These are phyloP conservation scores for Trypanosoma scelopori DNA, from an alignment of 208 protist genomes.

Conservation along the genomic window DNA sequence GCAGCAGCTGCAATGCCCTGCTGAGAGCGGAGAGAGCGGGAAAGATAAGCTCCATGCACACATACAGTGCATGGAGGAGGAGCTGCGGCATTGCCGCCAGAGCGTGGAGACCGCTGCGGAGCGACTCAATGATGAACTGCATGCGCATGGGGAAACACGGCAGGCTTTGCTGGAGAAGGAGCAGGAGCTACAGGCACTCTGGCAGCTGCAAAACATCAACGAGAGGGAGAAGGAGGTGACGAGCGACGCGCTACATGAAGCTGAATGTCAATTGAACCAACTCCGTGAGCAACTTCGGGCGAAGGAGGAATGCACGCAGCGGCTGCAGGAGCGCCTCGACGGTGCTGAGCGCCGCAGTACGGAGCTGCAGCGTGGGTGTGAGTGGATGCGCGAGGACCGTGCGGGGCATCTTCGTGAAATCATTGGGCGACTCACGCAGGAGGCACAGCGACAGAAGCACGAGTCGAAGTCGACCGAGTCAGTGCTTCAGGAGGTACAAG, in stretches of 20 bases:
- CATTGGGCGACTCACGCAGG: slow-evolving; percentile 3
- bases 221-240: background rate
- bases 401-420: slow-evolving; percentile 1
- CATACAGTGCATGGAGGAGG: background rate
- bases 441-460: slow-evolving; percentile 15
- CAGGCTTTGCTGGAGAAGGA: slow-evolving; percentile 8
- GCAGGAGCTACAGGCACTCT: slow-evolving; percentile 8
- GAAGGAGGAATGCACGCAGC: background rate
- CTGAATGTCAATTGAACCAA: slow-evolving; percentile 1
- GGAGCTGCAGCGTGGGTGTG: slow-evolving; percentile 12
- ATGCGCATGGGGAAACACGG: slow-evolving; percentile 3
- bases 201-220: background rate
- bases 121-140: slow-evolving; percentile 4
- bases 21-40: background rate
- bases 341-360: slow-evolving; percentile 24
- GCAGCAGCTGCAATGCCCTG: background rate
- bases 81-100: background rate
- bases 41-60: background rate
- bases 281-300: no score
- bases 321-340: slow-evolving; percentile 20
- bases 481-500: slow-evolving; percentile 12
- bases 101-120: background rate
- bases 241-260: background rate
- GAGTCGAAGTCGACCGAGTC: slow-evolving; percentile 10
- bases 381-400: slow-evolving; percentile 3